A percentile compares a stretch with the other conserved stretches of the same genome.
Conservation (phyloP, 2,329 filamentous ascomycete genomes). For the Dryadomyces quercus-mongolicae region DNA sequence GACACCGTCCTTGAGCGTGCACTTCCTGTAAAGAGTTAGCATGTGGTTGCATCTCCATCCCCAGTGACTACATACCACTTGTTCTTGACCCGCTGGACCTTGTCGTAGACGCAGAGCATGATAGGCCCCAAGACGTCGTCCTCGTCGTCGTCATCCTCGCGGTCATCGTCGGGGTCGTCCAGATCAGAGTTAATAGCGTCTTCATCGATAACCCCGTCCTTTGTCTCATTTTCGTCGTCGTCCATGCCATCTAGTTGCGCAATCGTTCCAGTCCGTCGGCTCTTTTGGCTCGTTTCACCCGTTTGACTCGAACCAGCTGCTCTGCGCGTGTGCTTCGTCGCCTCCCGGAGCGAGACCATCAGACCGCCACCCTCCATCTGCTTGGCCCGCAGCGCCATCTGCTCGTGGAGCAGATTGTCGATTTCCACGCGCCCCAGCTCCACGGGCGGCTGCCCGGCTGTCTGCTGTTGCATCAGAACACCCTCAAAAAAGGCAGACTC, state of each 20-base stretch:
- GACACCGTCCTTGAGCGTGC: slow-evolving; percentile 91
- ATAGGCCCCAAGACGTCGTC: slow-evolving; percentile 76
- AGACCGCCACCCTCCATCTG: slow-evolving; percentile 63
- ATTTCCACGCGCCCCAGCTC: slow-evolving; percentile 51
- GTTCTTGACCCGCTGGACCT: slow-evolving; percentile 98
- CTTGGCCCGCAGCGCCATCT: slow-evolving; percentile 53
- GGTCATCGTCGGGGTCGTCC: slow-evolving; percentile 82
- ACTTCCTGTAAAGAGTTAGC: slow-evolving; percentile 55
- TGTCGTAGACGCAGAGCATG: slow-evolving; percentile 99
- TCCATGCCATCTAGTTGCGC: slow-evolving; percentile 48
- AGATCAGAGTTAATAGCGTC: slow-evolving; percentile 98
- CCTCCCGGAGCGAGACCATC: slow-evolving; percentile 58
- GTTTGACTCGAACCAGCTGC: slow-evolving; percentile 12
- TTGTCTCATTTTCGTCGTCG: slow-evolving; percentile 48
- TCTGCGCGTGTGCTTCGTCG: slow-evolving; percentile 22
- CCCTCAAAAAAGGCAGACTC: slow-evolving; percentile 39
- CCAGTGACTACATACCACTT: slow-evolving; percentile 54
- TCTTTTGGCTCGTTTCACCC: slow-evolving; percentile 6
- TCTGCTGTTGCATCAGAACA: slow-evolving; percentile 45
- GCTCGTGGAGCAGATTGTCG: slow-evolving; percentile 56
- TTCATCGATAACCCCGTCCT: slow-evolving; percentile 58
- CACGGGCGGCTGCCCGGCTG: slow-evolving; percentile 37
- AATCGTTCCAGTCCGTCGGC: slow-evolving; percentile 5
- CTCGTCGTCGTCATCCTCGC: slow-evolving; percentile 74
- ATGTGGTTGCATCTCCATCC: background rate